Evolutionary conservation across 2,329 filamentous ascomycete species (phyloP).

Genomic region (Byssoonygena ceratinophila): DNA sequence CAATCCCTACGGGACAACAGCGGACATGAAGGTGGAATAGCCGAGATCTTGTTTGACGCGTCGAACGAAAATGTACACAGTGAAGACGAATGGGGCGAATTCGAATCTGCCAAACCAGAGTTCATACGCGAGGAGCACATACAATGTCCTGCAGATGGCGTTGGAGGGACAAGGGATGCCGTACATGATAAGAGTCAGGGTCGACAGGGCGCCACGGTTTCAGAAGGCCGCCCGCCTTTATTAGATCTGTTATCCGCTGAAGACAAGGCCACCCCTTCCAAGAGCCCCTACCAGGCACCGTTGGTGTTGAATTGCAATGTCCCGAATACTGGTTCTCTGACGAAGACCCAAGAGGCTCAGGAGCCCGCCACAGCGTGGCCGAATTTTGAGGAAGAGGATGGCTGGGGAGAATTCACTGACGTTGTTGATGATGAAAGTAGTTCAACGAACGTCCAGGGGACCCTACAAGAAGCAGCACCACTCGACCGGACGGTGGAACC

Average conservation of each 20-base stretch:
- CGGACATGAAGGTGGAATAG: neutral
- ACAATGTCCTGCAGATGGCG: neutral
- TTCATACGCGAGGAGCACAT: slow-evolving; percentile 9
- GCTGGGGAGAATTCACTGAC: slow-evolving; percentile 47
- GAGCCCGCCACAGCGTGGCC: slow-evolving; percentile 11
- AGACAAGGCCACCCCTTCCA: neutral
- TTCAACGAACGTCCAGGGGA: neutral
- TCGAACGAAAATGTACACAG: slow-evolving; percentile 26
- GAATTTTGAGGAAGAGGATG: slow-evolving; percentile 34
- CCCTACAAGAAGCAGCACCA: neutral
- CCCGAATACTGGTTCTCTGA: neutral
- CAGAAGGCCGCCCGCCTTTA: neutral
- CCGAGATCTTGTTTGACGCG: slow-evolving; percentile 58
- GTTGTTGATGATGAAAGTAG: slow-evolving; percentile 8
- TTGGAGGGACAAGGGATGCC: neutral
- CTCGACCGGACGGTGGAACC: neutral
- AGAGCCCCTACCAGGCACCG: neutral
- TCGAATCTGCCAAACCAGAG: slow-evolving; percentile 29
- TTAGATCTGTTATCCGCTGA: slow-evolving; percentile 17
- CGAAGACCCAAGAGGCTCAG: neutral
- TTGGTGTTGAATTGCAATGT: slow-evolving; percentile 3
- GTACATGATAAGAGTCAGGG: neutral
- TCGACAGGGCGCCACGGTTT: neutral
- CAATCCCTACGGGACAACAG: neutral
- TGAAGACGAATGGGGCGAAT: slow-evolving; percentile 40